Evolutionary conservation across 345 rosid genomes (phyloP), one percentile per base, ranked within the genome.

Genomic region (Mallotus nudiflorus): DNA sequence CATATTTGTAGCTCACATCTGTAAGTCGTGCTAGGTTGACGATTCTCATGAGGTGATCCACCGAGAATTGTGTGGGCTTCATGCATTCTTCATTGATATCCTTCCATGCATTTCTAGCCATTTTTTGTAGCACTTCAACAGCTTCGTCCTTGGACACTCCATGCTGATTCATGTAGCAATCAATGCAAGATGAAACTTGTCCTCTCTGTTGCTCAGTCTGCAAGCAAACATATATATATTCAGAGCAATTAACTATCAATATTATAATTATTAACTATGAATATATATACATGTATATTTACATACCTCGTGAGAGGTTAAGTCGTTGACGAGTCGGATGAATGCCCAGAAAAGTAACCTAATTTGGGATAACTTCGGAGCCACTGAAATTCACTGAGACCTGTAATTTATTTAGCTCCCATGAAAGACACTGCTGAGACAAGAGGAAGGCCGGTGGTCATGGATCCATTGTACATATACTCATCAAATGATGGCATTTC

Each of bases 401-500:
- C 68, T 18, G 9, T 31, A 8, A 48, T 48, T 28, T 65, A 1
- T 19, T 28, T 15, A 18, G 45, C 52, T 25, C 67, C 54, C 40
- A 64, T 64, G 3, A 14, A 65, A 27, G 40, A 18, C 0, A 22
- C 39, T 3, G 55, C 27, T 0, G 37, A 31, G 45, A 65, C 35
- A 9, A 45, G 55, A 5, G 22, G 55, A 16, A 27, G 4, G 46
- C 18, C 53, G 15, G 39, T 27, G 13, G 68, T 65, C 27, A 65
- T 15, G 9, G 54, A 6, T n/a, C 27, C 68, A 18, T 45, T 64
- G 3, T 46, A 18, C 40, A 46, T 45, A 55, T 64, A 28, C 40
- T 64, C 55, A 29, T 46, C 42, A 11, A 64, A 65, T 2, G 56
- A 15, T 9, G 68, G 68, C 40, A 65, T 54, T 27, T 48, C 27